These are phyloP conservation scores for Canna indica DNA, from an alignment of 176 grass and related monocot genomes.

Conservation along the genomic window DNA sequence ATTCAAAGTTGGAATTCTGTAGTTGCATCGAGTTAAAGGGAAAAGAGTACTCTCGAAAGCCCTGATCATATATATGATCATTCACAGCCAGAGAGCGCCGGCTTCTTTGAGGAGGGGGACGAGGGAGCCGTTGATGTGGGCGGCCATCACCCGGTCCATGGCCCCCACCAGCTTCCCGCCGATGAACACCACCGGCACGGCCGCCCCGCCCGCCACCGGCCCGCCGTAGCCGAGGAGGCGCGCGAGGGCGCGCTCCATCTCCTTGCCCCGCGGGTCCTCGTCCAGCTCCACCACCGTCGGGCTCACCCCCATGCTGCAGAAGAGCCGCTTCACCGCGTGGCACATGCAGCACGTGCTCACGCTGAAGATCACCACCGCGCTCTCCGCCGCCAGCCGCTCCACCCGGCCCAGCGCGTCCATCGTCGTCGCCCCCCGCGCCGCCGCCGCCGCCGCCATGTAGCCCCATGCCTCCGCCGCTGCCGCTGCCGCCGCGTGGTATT, in stretches of 20 bases:
- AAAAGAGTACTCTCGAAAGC: background rate
- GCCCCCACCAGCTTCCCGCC: background rate
- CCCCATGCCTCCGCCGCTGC: background rate
- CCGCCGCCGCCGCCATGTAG: constrained; percentile 11
- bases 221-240: constrained; percentile 44
- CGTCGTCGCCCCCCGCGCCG: background rate
- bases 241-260: constrained; percentile 61
- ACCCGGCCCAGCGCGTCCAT: constrained; percentile 57
- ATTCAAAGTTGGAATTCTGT: no score
- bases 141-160: background rate
- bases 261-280: constrained; percentile 52
- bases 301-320: constrained; percentile 94
- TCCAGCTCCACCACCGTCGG: constrained; percentile 84
- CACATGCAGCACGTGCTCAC: constrained; percentile 99
- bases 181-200: constrained; percentile 1
- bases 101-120: constrained; percentile 4
- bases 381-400: constrained; percentile 74
- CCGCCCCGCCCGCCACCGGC: background rate
- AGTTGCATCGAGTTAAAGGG: background rate
- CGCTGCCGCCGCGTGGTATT: constrained; percentile 11
- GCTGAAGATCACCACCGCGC: constrained; percentile 95
- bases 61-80: background rate
- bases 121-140: constrained; percentile 1
- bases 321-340: constrained; percentile 97
- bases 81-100: background rate